A percentile compares a stretch with the other conserved stretches of the same genome.
phyloP scores from a whole-genome alignment of 257 asterid species.

The Solanum bukasovii region DNA sequence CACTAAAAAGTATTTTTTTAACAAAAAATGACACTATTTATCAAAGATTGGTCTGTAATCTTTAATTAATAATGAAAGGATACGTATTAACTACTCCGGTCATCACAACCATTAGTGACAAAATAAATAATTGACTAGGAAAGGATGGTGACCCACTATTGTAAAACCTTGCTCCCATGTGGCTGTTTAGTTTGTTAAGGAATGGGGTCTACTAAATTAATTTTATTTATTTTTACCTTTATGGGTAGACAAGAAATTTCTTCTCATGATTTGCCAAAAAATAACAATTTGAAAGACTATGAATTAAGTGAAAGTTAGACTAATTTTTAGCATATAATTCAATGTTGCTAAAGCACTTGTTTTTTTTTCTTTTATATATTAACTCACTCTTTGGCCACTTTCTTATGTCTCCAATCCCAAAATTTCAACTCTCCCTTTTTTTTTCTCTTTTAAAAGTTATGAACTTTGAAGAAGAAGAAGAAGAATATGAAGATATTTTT shows the following conservation, averaged over 20 bases:
- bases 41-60: accelerated
- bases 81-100: accelerated
- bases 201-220: background rate
- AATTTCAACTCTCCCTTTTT: background rate
- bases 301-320: background rate
- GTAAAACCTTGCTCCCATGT: background rate
- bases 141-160: background rate
- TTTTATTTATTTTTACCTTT: background rate
- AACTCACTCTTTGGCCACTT: slow-evolving; percentile 38
- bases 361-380: slow-evolving; percentile 23
- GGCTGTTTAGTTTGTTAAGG: background rate
- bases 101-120: background rate
- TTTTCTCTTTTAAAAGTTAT: background rate
- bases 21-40: background rate
- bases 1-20: accelerated
- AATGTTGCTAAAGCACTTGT: slow-evolving; percentile 11
- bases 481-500: background rate
- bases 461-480: background rate
- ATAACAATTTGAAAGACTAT: background rate
- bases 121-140: background rate
- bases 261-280: background rate
- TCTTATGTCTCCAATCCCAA: background rate
- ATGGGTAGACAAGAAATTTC: background rate
- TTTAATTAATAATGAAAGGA: background rate
- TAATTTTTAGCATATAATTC: background rate